Percentiles rank a stretch among this genome's conserved stretches.
These are phyloP conservation scores for Lineolata rhizophorae DNA, from an alignment of 495 filamentous ascomycete genomes.

Conservation along the genomic window DNA sequence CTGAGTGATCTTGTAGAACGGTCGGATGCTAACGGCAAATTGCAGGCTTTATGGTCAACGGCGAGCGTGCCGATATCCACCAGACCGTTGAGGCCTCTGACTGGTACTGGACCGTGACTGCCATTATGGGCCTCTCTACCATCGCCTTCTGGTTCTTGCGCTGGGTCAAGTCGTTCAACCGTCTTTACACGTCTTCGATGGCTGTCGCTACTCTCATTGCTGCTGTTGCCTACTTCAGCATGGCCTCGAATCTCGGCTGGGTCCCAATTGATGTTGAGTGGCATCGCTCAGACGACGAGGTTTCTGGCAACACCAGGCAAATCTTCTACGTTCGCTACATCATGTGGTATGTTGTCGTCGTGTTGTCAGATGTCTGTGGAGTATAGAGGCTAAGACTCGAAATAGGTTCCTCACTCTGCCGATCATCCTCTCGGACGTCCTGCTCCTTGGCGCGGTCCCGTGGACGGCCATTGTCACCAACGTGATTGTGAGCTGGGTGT, in stretches of 20 bases:
- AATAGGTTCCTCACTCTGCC: conserved; percentile 27
- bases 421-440: conserved; percentile 33
- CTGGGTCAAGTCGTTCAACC: conserved; percentile 26
- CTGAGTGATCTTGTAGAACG: too few relatives aligned
- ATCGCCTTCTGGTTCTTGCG: conserved; percentile 23
- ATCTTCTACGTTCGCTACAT: conserved; percentile 56
- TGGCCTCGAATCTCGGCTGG: conserved; percentile 46
- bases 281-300: conserved; percentile 19
- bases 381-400: too few relatives aligned
- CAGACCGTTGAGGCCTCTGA: conserved; percentile 40
- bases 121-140: conserved; percentile 25
- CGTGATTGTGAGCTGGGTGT: conserved; percentile 36
- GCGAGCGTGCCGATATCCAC: conserved; percentile 25
- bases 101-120: conserved; percentile 33
- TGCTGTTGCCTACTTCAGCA: conserved; percentile 43
- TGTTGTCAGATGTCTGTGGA: too few relatives aligned
- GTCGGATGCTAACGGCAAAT: not conserved
- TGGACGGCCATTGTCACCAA: conserved; percentile 42
- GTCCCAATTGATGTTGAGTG: conserved; percentile 36
- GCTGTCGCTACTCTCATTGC: conserved; percentile 36
- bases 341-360: too few relatives aligned
- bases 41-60: conserved; percentile 15
- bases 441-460: conserved; percentile 40
- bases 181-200: conserved; percentile 51
- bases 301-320: conserved; percentile 28